Evolutionary conservation across 345 rosid genomes (phyloP), one percentile per base, ranked within the genome.

Genomic region (Eucalyptus tenuipes): DNA sequence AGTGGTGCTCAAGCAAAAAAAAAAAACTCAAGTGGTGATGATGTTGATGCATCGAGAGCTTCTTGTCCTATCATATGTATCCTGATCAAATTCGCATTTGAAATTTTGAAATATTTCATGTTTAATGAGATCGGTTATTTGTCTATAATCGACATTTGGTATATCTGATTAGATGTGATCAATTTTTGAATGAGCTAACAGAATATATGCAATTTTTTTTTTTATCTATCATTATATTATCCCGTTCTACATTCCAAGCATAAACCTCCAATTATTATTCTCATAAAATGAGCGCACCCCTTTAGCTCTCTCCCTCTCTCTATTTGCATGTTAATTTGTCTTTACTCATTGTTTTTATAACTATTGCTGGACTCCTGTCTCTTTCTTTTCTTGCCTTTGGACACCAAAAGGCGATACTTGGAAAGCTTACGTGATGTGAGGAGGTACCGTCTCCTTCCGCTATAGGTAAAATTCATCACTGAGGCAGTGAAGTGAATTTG

Each of bases 61-160:
- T 64, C 75, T n/a, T 14, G 20, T 7, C 40, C 9, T 29, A 8
- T 4, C 1, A 3, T 7, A 0, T n/a, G 40, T 64, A 61, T n/a
- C 3, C 9, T 4, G 2, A 3, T 64, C 37, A 4, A 14, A n/a
- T 64, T 64, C 1, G 3, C 17, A 13, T 20, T 64, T 13, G 5
- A 7, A n/a, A 64, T 64, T 64, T 13, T 0, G 5, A 64, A 2
- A 14, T 14, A n/a, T 4, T 13, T 14, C 10, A 13, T 2, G 0
- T 4, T 64, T 3, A 14, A n/a, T n/a, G 1, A 0, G 0, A 7
- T 64, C 0, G 1, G 0, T n/a, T n/a, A 5, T 64, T n/a, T 31
- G 0, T 0, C 5, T 11, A 29, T 12, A 5, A 27, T 59, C 0
- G 4, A 27, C 3, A 55, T 55, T 22, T 55, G 0, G 0, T 1